Percentiles rank a stretch among this genome's conserved stretches.
These are phyloP conservation scores for Crassisporium funariophilum DNA, from an alignment of 768 basidiomycete species.

Conservation along the genomic window DNA sequence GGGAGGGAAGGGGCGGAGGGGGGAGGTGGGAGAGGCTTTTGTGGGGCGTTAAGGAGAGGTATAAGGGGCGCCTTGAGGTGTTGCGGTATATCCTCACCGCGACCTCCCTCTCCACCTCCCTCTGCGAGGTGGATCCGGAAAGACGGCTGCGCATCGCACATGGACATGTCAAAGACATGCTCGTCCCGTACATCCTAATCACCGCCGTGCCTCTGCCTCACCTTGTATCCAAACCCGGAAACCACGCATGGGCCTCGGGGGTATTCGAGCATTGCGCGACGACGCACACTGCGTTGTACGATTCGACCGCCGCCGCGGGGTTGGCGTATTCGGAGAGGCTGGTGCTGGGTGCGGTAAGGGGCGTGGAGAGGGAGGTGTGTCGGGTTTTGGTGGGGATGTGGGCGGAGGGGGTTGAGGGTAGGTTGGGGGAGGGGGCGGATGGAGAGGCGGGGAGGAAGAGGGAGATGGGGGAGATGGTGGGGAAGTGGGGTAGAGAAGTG, in stretches of 20 bases:
- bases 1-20: no score
- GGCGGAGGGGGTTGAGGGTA: slow-evolving; percentile 39
- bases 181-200: slow-evolving; percentile 33
- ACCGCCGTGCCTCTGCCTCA: neutral
- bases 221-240: no score
- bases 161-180: slow-evolving; percentile 31
- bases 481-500: slow-evolving; percentile 37
- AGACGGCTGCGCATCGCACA: no score
- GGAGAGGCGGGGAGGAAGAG: neutral
- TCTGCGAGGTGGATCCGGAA: no score
- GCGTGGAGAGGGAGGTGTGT: slow-evolving; percentile 47
- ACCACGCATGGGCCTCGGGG: slow-evolving; percentile 37
- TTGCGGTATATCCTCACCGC: no score
- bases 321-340: slow-evolving; percentile 33
- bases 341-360: slow-evolving; percentile 31
- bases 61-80: no score
- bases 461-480: neutral
- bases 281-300: slow-evolving; percentile 31
- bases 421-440: slow-evolving; percentile 20
- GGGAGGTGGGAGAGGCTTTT: no score
- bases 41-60: no score
- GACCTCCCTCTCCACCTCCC: no score
- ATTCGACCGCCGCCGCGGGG: neutral
- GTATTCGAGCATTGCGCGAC: slow-evolving; percentile 35
- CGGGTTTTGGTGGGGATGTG: slow-evolving; percentile 47